Conservation (phyloP, 2,329 filamentous ascomycete species). For the Nemania serpens region DNA sequence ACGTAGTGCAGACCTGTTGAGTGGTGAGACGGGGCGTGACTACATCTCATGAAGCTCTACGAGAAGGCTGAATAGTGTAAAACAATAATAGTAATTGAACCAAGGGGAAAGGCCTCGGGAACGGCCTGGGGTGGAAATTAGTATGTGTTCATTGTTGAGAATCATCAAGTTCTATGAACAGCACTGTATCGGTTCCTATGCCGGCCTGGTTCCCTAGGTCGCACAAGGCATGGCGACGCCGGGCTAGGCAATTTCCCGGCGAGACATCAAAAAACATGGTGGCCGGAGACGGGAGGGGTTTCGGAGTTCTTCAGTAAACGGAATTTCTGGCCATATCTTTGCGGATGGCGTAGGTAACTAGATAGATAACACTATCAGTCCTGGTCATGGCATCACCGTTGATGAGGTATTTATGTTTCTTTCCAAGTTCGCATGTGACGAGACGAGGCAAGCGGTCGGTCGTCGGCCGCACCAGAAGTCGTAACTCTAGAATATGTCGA, state of each 20-base stretch:
- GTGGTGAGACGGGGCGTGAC: constrained; percentile 63
- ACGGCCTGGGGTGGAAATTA: constrained; percentile 4
- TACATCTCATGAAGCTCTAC: constrained; percentile 63
- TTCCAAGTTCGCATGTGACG: background rate
- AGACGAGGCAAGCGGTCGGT: background rate
- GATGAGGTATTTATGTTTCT: constrained; percentile 1
- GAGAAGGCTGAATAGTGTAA: constrained; percentile 16
- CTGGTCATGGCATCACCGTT: background rate
- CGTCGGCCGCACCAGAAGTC: background rate
- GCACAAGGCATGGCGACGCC: constrained; percentile 21
- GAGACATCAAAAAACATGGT: constrained; percentile 20
- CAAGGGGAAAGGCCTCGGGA: constrained; percentile 1
- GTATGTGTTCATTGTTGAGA: background rate
- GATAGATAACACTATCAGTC: background rate
- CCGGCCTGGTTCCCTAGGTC: constrained; percentile 6
- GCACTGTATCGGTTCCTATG: constrained; percentile 8
- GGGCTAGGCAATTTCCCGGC: constrained; percentile 21
- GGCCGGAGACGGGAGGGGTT: constrained; percentile 24
- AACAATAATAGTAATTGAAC: constrained; percentile 9
- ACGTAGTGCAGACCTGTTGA: constrained; percentile 73
- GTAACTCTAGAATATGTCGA: background rate
- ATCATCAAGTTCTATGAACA: background rate
- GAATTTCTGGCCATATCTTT: constrained; percentile 12
- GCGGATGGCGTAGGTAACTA: constrained; percentile 6
- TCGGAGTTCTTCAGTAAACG: constrained; percentile 27